These are phyloP conservation scores for Aspergillus novofumigatus DNA, from an alignment of 2,329 filamentous ascomycete genomes.

Conservation along the genomic window DNA sequence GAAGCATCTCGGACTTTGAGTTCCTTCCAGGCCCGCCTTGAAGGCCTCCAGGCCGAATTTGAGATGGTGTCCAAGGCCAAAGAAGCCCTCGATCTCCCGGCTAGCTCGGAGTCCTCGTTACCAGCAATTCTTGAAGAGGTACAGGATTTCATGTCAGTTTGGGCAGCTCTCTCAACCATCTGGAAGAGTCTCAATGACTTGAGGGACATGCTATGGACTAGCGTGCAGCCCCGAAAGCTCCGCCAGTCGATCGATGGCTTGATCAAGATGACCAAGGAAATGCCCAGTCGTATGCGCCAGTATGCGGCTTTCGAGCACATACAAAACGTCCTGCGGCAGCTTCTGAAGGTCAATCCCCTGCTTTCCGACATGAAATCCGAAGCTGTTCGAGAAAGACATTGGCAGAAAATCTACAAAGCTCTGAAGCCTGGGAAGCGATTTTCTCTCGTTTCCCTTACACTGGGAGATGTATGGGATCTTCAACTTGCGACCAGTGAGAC, in stretches of 20 bases:
- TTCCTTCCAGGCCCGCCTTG: slow-evolving; percentile 80
- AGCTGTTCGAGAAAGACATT: slow-evolving; percentile 92
- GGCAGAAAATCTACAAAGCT: slow-evolving; percentile 96
- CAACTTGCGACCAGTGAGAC: slow-evolving; percentile 83
- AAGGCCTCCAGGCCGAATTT: slow-evolving; percentile 77
- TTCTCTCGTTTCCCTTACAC: slow-evolving; percentile 86
- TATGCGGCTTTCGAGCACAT: slow-evolving; percentile 99
- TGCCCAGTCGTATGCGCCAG: slow-evolving; percentile 98
- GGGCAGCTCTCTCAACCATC: slow-evolving; percentile 90
- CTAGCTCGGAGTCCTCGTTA: slow-evolving; percentile 74
- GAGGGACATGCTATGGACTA: slow-evolving; percentile 88
- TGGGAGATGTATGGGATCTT: slow-evolving; percentile 98
- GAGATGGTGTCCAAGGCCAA: slow-evolving; percentile 96
- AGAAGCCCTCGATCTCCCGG: slow-evolving; percentile 86
- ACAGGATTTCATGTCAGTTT: slow-evolving; percentile 97
- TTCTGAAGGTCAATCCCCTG: slow-evolving; percentile 86
- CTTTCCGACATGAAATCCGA: slow-evolving; percentile 92
- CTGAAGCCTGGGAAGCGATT: slow-evolving; percentile 91
- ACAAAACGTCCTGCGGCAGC: slow-evolving; percentile 79
- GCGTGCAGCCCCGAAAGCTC: slow-evolving; percentile 90
- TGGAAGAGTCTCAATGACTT: slow-evolving; percentile 96
- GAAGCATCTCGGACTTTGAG: slow-evolving; percentile 78
- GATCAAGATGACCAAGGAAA: slow-evolving; percentile 97
- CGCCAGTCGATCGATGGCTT: slow-evolving; percentile 82
- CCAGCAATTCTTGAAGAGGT: slow-evolving; percentile 89